Base-by-base conservation (phyloP, 2,329 filamentous ascomycete genomes). In the Fusarium robinianum region DNA sequence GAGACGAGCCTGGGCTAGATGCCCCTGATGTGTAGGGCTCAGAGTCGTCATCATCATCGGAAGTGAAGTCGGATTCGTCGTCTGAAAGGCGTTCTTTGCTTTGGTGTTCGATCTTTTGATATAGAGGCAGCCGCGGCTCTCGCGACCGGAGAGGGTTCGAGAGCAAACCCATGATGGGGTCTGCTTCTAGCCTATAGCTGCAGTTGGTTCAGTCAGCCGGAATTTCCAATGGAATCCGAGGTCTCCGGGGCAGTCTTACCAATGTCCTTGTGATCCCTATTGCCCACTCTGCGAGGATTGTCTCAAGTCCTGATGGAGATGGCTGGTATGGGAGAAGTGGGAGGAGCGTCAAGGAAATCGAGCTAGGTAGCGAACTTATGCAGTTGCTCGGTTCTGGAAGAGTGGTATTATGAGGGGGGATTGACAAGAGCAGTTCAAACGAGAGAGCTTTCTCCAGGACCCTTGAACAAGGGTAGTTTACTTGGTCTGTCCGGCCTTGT, bases 61-160 rank as follows among this genome's bases (percentile, higher is more conserved):
- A 75, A 7, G 72, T 72, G 24, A 73, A 72, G 41, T 74, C 70
- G 14, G 73, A 72, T 40, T 74, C 70, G 14, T 76, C 72, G 44
- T 78, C 72, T 49, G 78, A 79, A 41, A 69, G 72, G 45, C 72
- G 73, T 44, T 81, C 78, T 55, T 80, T 79, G 14, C 61, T 68
- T 2, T 69, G 65, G 3, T 69, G 58, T 16, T 63, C 55, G 24
- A 73, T 41, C 43, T 72, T 72, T 51, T 77, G 73, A 63, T 81
- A 81, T 8, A 79, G 54, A 14, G 79, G 79, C 18, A 82, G 67
- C 49, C 68, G 73, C 37, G 68, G 62, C 53, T 74, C 71, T 51
- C 76, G 73, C 40, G 72, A 66, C 42, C 75, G 73, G 53, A 79
- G 59, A 26, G 70, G 71, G 46, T 74, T 77, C 31, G 74, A 68